Conservation (phyloP, 495 filamentous ascomycete genomes). For the Tuber indicum region DNA sequence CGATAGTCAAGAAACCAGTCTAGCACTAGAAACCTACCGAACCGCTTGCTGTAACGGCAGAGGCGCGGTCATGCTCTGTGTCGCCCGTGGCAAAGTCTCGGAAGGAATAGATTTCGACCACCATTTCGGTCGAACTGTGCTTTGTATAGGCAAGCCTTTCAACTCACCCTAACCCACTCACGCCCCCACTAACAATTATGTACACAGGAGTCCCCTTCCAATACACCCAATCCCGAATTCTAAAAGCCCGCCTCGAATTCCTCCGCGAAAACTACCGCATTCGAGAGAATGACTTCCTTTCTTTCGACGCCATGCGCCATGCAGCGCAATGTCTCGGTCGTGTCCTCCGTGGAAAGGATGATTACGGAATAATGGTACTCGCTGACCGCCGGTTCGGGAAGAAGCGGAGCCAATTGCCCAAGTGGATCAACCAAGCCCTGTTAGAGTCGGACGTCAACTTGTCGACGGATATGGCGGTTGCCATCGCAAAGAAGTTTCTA, state of each 20-base stretch:
- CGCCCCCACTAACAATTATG: constrained; percentile 1
- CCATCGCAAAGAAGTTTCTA: constrained; percentile 79
- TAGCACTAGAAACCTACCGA: constrained; percentile 93
- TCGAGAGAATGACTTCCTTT: constrained; percentile 93
- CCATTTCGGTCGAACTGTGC: constrained; percentile 92
- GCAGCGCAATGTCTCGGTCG: constrained; percentile 95
- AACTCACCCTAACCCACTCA: not conserved
- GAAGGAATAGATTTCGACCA: constrained; percentile 99
- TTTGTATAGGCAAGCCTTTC: constrained; percentile 63
- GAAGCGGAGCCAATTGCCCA: constrained; percentile 83
- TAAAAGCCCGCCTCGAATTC: constrained; percentile 94
- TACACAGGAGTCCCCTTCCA: constrained; percentile 76
- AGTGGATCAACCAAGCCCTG: constrained; percentile 92
- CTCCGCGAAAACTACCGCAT: constrained; percentile 95
- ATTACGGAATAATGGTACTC: constrained; percentile 98
- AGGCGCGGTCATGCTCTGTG: constrained; percentile 85
- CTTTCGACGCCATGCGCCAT: constrained; percentile 98
- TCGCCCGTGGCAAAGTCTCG: constrained; percentile 92
- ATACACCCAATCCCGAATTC: constrained; percentile 94
- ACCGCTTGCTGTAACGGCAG: constrained; percentile 95
- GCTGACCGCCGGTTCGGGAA: constrained; percentile 86
- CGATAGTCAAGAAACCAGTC: constrained; percentile 90
- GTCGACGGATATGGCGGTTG: constrained; percentile 92
- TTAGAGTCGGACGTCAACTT: constrained; percentile 76
- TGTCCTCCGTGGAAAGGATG: constrained; percentile 92